Base-by-base conservation (phyloP, 768 basidiomycete genomes). In the Pulveroboletus sp. region DNA sequence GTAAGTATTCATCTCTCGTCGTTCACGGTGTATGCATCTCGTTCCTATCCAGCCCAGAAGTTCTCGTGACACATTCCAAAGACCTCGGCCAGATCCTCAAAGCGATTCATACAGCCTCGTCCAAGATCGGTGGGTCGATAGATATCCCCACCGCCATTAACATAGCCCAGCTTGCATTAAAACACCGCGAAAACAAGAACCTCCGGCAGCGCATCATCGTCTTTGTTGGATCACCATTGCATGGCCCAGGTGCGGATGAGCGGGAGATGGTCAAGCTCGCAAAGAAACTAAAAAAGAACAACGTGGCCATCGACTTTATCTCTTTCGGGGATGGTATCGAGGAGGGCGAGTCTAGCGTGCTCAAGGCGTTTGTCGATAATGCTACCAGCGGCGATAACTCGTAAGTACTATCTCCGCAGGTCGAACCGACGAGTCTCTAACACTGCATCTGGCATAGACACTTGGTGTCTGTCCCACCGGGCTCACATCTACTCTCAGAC, bases 281-380 rank as follows among this genome's bases (percentile, higher is more conserved):
- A 9, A 96, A 94, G 77, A 96, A 93, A 69, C 76, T 99, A 54
- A 97, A 97, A 78, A 99, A 99, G 84, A 98, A 98, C 69, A 99
- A 97, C 60, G 93, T 99, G 38, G 90, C 94, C 1, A 79, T 98
- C 24, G 96, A 99, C 69, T 76, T 98, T 44, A 75, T 98, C 27
- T 80, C 80, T 6, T 97, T 92, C 68, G 95, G 95, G 1, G 94
- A 95, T 59, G 89, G 83, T 6, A 88, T 93, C 39, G 87, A 86
- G 63, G 81, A 82, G 61, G 67, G 65, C 43, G 84, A 80, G 51
- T 82, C 82, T 39, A 80, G 76, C 41, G 80, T 91, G 48, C 74
- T 99, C 53, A 79, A 75, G 60, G 77, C 83, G 5, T 91, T 99
- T 62, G 80, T 95, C 39, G 93, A 97, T 27, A 85, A 80, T 53